Percentiles rank a stretch among this genome's conserved stretches.
phyloP scores from a whole-genome alignment of 2,329 filamentous ascomycete species.

The Cladophialophora exuberans region DNA sequence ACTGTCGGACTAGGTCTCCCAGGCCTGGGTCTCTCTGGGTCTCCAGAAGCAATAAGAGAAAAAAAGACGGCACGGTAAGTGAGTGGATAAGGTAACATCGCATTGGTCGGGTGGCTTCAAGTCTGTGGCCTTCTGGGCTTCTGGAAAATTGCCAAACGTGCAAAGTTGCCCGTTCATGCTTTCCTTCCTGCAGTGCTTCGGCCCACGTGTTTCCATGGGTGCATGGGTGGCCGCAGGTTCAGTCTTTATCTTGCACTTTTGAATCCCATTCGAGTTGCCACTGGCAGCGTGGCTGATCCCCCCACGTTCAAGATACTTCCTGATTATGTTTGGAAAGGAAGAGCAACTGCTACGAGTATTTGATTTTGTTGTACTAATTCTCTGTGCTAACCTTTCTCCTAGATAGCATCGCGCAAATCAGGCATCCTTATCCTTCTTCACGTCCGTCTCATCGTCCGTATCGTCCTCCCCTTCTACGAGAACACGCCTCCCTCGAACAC shows the following conservation, averaged over 20 bases:
- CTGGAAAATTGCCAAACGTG: slow-evolving; percentile 22
- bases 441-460: slow-evolving; percentile 36
- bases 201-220: slow-evolving; percentile 13
- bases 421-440: slow-evolving; percentile 29
- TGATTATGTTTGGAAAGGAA: too few species aligned
- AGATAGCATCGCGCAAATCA: slow-evolving; percentile 5
- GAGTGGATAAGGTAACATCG: too few species aligned
- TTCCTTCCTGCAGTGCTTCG: not conserved
- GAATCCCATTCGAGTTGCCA: not conserved
- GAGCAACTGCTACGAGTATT: not conserved
- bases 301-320: too few species aligned
- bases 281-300: not conserved
- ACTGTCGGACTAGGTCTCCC: too few species aligned
- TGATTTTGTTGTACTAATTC: too few species aligned
- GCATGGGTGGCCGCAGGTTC: not conserved
- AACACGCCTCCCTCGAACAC: slow-evolving; percentile 74
- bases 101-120: too few species aligned
- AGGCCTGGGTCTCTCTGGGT: too few species aligned
- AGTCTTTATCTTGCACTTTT: too few species aligned
- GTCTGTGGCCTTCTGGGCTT: too few species aligned
- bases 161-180: not conserved
- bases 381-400: not conserved
- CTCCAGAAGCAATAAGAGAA: too few species aligned
- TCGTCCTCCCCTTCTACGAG: slow-evolving; percentile 73
- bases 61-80: too few species aligned